phyloP scores from a whole-genome alignment of 2,329 filamentous ascomycete species.

The Allantophomopsis cytisporea region DNA sequence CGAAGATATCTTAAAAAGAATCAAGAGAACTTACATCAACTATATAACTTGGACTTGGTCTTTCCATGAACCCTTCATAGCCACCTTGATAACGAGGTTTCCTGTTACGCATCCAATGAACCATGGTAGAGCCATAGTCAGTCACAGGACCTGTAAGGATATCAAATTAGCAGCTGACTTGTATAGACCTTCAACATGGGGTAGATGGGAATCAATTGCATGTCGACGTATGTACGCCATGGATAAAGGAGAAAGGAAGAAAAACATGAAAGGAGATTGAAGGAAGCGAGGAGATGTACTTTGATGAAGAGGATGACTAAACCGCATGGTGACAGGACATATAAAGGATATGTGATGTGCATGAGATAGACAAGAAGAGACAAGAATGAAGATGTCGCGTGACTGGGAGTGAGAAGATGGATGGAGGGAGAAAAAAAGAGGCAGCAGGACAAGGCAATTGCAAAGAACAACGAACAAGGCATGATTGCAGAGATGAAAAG shows the following conservation, averaged over 20 bases:
- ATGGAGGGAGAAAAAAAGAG: neutral
- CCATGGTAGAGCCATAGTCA: conserved; percentile 81
- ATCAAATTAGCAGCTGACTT: conserved; percentile 2
- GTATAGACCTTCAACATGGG: neutral
- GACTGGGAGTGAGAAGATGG: too few species aligned
- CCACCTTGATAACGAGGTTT: conserved; percentile 61
- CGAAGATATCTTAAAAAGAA: too few species aligned
- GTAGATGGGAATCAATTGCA: too few species aligned
- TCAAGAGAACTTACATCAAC: conserved; percentile 52
- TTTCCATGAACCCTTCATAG: conserved; percentile 62
- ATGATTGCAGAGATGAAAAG: neutral
- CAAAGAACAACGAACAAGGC: neutral
- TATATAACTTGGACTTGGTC: conserved; percentile 80
- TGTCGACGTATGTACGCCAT: too few species aligned
- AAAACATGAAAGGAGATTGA: neutral
- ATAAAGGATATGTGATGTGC: too few species aligned
- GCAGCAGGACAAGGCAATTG: neutral
- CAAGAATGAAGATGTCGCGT: too few species aligned
- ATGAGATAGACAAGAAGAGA: too few species aligned
- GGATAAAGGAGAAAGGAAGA: too few species aligned
- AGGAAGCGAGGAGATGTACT: neutral
- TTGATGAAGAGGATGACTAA: too few species aligned
- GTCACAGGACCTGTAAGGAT: conserved; percentile 64
- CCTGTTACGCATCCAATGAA: conserved; percentile 82
- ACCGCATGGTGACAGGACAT: too few species aligned